Base-by-base conservation (phyloP, 768 basidiomycete species). In the Hygrophoropsis aurantiaca region DNA sequence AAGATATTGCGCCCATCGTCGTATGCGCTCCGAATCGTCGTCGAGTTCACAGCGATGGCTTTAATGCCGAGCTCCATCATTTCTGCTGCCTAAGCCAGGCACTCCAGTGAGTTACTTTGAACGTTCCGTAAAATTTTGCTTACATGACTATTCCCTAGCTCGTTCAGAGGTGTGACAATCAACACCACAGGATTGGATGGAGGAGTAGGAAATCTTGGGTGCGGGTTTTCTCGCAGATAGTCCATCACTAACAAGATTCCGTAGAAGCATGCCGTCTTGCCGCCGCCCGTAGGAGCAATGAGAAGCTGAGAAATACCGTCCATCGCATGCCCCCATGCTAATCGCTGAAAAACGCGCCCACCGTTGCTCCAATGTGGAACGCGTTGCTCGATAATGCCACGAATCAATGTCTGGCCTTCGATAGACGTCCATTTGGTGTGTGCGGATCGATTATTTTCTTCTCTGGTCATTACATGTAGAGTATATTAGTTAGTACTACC, bases 181-280 rank as follows among this genome's bases (percentile, higher is more conserved):
- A 42, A 21, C 15, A 42, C 20, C 10, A 42, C 41, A 13, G 41
- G 41, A 25, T 42, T 42, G 15, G n/a, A n/a, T n/a, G 27, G 41
- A 25, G 30, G n/a, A 13, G 19, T 24, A 16, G 11, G 23, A 21
- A 42, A 11, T 18, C 41, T 30, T 19, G 38, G 38, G 11, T 25
- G 11, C 18, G 41, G 41, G 11, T 18, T 21, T 18, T 20, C 18
- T 42, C 15, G 10, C 19, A 42, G 27, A 16, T 42, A 18, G 24
- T 26, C 15, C 13, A 42, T 18, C 23, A 30, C 20, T 11, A 42
- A 25, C 15, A 42, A 27, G 15, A 42, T n/a, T 9, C 41, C 41
- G 19, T 42, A 42, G 25, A 42, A 42, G 23, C 24, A 11, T 42
- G 41, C 23, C 11, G 41, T 42, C 27, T 42, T 42, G 10, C 41